Conservation (phyloP, 2,329 filamentous ascomycete species). For the Monosporascus sp. region DNA sequence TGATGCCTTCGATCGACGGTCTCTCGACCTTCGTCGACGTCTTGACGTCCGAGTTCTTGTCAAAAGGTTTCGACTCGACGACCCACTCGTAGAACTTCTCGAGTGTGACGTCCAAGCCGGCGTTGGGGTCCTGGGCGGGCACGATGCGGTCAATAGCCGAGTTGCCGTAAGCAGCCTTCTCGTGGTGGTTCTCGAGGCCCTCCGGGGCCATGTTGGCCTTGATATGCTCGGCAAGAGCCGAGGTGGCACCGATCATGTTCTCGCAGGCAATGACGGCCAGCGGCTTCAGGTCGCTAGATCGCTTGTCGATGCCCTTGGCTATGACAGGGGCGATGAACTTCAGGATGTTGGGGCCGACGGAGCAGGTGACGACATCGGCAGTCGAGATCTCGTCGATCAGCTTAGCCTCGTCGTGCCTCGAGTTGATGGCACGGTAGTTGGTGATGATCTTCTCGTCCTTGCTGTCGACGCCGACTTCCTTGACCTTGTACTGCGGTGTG, state of each 20-base stretch:
- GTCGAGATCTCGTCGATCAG: constrained; percentile 80
- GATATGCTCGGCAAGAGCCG: constrained; percentile 79
- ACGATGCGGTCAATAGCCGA: constrained; percentile 98
- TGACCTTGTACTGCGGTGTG: constrained; percentile 78
- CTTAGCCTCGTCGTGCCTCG: constrained; percentile 74
- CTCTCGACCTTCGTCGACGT: constrained; percentile 35
- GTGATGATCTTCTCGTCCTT: constrained; percentile 78
- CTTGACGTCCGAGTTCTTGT: constrained; percentile 40
- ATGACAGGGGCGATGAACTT: constrained; percentile 95
- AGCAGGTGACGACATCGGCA: constrained; percentile 91
- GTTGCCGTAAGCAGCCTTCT: constrained; percentile 88
- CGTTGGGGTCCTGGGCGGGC: constrained; percentile 75
- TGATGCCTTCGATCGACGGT: constrained; percentile 79
- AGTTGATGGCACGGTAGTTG: constrained; percentile 97
- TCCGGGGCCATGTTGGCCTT: constrained; percentile 67
- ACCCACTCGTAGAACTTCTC: constrained; percentile 99
- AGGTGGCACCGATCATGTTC: constrained; percentile 93
- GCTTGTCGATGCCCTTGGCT: constrained; percentile 83
- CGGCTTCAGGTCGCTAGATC: constrained; percentile 59
- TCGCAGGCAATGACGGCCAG: constrained; percentile 95
- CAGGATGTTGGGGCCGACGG: constrained; percentile 92
- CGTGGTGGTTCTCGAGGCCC: constrained; percentile 62
- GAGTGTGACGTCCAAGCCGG: constrained; percentile 85
- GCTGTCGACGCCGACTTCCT: constrained; percentile 83
- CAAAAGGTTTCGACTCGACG: constrained; percentile 83